These are phyloP conservation scores for Apiotrichum sp. DNA, from an alignment of 1,284 basidiomycete genomes.

Conservation along the genomic window DNA sequence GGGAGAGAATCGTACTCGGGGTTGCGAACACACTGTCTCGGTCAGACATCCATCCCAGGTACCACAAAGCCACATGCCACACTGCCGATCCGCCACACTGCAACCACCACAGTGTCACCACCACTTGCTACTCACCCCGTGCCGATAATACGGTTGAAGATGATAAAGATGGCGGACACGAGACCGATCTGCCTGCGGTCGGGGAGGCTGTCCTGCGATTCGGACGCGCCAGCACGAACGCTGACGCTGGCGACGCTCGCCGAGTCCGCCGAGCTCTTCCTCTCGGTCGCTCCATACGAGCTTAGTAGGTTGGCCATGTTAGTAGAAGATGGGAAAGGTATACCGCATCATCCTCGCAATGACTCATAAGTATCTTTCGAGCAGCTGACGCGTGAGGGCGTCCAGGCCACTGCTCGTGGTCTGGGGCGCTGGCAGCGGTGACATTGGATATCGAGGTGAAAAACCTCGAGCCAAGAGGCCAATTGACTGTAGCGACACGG, in stretches of 20 bases:
- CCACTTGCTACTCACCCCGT: conserved; percentile 2
- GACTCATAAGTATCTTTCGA: no score
- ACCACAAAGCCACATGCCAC: not conserved
- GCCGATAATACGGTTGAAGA: conserved; percentile 15
- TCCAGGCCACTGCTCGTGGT: no score
- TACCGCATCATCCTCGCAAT: no score
- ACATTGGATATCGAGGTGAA: no score
- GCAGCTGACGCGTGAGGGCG: no score
- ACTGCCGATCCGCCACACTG: not conserved
- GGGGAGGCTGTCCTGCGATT: not conserved
- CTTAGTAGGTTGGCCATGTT: no score
- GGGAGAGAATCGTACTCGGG: conserved; percentile 8
- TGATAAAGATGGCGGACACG: conserved; percentile 10
- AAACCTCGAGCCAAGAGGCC: no score
- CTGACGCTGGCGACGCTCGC: not conserved
- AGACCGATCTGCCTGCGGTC: conserved; percentile 10
- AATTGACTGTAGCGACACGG: no score
- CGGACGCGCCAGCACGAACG: not conserved
- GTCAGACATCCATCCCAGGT: no score
- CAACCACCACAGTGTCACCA: not conserved
- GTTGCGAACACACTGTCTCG: conserved; percentile 15
- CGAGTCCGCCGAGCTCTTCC: not conserved
- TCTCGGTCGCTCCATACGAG: not conserved
- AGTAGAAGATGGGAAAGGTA: no score
- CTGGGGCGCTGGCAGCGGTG: no score